phyloP scores from a whole-genome alignment of 129 eudicot species.

The Tagetes patula region DNA sequence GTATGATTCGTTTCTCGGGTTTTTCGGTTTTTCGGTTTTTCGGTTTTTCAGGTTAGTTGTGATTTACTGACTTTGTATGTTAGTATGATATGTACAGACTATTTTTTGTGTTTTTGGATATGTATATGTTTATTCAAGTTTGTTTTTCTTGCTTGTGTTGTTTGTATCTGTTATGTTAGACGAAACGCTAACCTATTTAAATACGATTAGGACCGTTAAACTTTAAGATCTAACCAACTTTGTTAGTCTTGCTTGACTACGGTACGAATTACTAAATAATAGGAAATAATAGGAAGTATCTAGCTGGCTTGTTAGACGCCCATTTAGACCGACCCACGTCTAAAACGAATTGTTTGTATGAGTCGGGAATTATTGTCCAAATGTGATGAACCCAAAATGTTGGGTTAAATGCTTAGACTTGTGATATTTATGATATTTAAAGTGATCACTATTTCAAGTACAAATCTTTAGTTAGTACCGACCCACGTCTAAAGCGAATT shows the following conservation, averaged over 20 bases:
- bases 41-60: neutral
- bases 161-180: neutral
- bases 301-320: neutral
- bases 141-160: conserved; percentile 1
- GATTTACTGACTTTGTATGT: neutral
- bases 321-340: too few relatives aligned
- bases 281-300: too few relatives aligned
- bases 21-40: neutral
- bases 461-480: neutral
- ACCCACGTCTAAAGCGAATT: neutral
- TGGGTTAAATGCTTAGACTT: neutral
- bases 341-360: too few relatives aligned
- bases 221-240: too few relatives aligned
- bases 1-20: conserved; percentile 18
- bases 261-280: too few relatives aligned
- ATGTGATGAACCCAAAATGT: neutral
- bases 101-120: neutral
- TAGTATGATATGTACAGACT: conserved; percentile 18
- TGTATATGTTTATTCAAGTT: neutral
- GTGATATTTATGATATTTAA: neutral
- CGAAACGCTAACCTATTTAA: too few relatives aligned
- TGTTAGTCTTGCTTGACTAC: too few relatives aligned
- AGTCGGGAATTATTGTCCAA: too few relatives aligned
- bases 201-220: too few relatives aligned
- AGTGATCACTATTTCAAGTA: neutral